Evolutionary conservation across 805 yeast species (phyloP).

Genomic region (Teunomyces aglyptinius): DNA sequence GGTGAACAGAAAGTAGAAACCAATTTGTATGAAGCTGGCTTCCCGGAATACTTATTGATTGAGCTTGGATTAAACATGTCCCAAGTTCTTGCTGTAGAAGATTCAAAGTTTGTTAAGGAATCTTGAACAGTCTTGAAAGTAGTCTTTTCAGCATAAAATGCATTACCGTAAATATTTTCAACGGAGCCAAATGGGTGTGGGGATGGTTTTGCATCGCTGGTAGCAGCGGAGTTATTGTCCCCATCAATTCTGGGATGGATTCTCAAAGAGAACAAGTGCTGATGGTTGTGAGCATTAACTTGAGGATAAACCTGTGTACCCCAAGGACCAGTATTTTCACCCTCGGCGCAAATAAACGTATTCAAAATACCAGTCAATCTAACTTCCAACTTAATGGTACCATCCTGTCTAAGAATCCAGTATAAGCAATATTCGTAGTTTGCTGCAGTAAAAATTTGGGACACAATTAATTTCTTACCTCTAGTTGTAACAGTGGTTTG

Average conservation of each 20-base stretch:
- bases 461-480: slow-evolving; percentile 68
- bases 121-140: slow-evolving; percentile 68
- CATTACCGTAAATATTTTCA: slow-evolving; percentile 79
- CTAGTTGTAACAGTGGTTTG: slow-evolving; percentile 73
- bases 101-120: slow-evolving; percentile 59
- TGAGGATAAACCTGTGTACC: slow-evolving; percentile 79
- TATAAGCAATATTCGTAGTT: slow-evolving; percentile 83
- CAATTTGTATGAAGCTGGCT: slow-evolving; percentile 73
- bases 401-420: slow-evolving; percentile 83
- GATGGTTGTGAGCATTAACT: slow-evolving; percentile 84
- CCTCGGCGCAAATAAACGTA: slow-evolving; percentile 63
- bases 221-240: slow-evolving; percentile 70
- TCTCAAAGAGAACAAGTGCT: slow-evolving; percentile 76
- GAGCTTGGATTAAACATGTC: slow-evolving; percentile 72
- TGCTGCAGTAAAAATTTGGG: slow-evolving; percentile 84
- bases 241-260: slow-evolving; percentile 82
- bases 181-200: slow-evolving; percentile 60
- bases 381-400: slow-evolving; percentile 74
- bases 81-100: slow-evolving; percentile 70
- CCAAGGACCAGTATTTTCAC: slow-evolving; percentile 70
- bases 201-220: slow-evolving; percentile 60
- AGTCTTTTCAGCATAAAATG: slow-evolving; percentile 63
- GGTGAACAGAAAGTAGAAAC: slow-evolving; percentile 75
- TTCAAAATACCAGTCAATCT: slow-evolving; percentile 81
- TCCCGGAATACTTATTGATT: slow-evolving; percentile 65